phyloP scores from a whole-genome alignment of 1,284 basidiomycete genomes.

The Apiotrichum sp. region DNA sequence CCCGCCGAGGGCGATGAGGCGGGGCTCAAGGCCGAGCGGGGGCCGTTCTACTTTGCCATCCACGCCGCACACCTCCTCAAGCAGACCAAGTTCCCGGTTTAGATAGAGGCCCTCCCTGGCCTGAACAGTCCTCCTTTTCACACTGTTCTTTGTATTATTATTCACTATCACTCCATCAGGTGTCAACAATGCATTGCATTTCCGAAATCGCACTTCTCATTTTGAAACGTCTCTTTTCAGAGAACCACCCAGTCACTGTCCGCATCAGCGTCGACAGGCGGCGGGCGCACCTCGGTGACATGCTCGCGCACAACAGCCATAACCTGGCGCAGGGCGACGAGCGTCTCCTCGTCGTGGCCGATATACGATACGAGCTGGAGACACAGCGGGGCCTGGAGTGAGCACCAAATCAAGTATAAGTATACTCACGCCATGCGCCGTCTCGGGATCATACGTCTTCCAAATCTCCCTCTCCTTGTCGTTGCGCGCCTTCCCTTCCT shows the following conservation, averaged over 20 bases:
- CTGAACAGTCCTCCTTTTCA: too few species aligned
- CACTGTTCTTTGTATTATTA: not conserved
- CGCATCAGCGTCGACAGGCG: too few species aligned
- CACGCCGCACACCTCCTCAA: constrained; percentile 30
- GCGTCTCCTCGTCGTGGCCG: constrained; percentile 14
- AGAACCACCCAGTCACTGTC: too few species aligned
- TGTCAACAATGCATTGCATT: not conserved
- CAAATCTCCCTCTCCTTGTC: constrained; percentile 17
- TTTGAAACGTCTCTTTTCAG: too few species aligned
- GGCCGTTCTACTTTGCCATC: constrained; percentile 37
- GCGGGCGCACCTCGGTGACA: too few species aligned
- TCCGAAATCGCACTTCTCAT: not conserved
- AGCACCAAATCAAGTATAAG: not conserved
- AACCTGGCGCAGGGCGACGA: not conserved
- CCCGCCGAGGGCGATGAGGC: constrained; percentile 24
- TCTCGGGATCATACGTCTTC: constrained; percentile 17
- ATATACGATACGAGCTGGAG: constrained; percentile 15
- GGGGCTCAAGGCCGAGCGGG: constrained; percentile 7
- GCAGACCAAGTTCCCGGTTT: not conserved
- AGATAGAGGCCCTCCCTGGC: not conserved
- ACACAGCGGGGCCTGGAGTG: constrained; percentile 10
- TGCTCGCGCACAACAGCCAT: not conserved
- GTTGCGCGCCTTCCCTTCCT: constrained; percentile 3
- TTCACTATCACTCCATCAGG: not conserved
- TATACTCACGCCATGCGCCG: not conserved